Conservation (phyloP, 768 basidiomycete species). For the Leccinum subgranulosum region DNA sequence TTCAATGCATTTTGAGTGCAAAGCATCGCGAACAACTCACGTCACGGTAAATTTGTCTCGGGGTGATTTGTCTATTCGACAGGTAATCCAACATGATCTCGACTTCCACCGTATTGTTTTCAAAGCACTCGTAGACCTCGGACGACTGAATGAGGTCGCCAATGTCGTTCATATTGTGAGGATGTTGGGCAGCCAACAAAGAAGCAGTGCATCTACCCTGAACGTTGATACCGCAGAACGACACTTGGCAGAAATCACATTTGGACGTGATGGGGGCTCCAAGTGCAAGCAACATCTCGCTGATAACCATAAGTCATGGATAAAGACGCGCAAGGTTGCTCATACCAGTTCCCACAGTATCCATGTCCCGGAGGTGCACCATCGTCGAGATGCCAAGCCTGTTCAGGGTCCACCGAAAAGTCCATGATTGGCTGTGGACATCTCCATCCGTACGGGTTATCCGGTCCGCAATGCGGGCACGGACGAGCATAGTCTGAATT, state of each 20-base stretch:
- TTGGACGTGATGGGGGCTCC: constrained; percentile 74
- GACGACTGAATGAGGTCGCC: constrained; percentile 75
- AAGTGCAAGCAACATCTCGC: constrained; percentile 73
- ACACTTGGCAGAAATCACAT: constrained; percentile 81
- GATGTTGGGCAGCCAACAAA: constrained; percentile 56
- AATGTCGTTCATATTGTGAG: constrained; percentile 63
- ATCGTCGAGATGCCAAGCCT: constrained; percentile 76
- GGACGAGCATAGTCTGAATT: constrained; percentile 68
- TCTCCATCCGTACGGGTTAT: constrained; percentile 74
- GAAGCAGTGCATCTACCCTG: constrained; percentile 69
- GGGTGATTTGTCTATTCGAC: constrained; percentile 55
- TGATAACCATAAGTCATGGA: constrained; percentile 22
- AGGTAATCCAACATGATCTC: constrained; percentile 85
- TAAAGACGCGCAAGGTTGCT: background rate
- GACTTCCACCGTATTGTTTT: constrained; percentile 74
- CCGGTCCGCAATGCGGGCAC: constrained; percentile 71
- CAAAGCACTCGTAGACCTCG: constrained; percentile 78
- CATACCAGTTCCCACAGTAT: constrained; percentile 79
- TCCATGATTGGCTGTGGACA: constrained; percentile 81
- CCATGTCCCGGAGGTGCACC: constrained; percentile 78
- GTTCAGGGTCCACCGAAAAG: constrained; percentile 61
- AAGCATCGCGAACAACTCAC: constrained; percentile 36
- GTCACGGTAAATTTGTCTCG: constrained; percentile 74
- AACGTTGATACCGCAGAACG: constrained; percentile 79
- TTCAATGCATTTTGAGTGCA: background rate